Evolutionary conservation across 83 land plant genomes (phyloP), one percentile per base, ranked within the genome.

Genomic region (Picea engelmannii): DNA sequence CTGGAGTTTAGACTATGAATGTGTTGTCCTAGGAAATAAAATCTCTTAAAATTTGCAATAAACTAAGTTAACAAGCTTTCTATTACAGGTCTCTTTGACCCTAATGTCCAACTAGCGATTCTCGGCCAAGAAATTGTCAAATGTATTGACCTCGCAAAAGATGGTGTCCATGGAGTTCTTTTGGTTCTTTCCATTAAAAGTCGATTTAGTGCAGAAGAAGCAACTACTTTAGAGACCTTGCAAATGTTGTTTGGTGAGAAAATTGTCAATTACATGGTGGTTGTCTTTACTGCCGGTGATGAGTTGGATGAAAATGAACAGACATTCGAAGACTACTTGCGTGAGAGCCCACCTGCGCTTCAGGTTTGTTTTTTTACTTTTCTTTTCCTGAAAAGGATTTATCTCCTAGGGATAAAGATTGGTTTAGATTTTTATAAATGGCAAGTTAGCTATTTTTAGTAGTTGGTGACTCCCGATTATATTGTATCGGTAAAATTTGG

Each of bases 101-200:
- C 82, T 25, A 79, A 88, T 21, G 78, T 65, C 18, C 84, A 52
- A 21, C 78, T 89, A 27, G 91, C 92, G 5, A 85, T 82, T 75
- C 78, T 90, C 47, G 90, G 87, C 61, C 90, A 91, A 81, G 98
- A 95, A 79, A 90, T 94, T 68, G 92, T 91, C 65, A 92, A 89
- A 61, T 95, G 98, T 77, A 83, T 95, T 61, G 81, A 93, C 17
- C 74, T 95, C 80, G 93, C 96, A 75, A 92, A 89, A 80, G 96
- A 94, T 81, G 98, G 98, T 4, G 88, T 95, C 52, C 98, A 95
- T 85, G 96, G 93, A 24, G 85, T 95, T 20, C 86, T 93, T 62
- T 78, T 92, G 31, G 96, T 93, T 24, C 70, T 95, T 24, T 95
- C 98, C 0, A 84, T 87, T 60, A 89, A 87, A 63, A 80, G 86